phyloP scores from a whole-genome alignment of 2,329 filamentous ascomycete genomes.

The Rutstroemia sp. region DNA sequence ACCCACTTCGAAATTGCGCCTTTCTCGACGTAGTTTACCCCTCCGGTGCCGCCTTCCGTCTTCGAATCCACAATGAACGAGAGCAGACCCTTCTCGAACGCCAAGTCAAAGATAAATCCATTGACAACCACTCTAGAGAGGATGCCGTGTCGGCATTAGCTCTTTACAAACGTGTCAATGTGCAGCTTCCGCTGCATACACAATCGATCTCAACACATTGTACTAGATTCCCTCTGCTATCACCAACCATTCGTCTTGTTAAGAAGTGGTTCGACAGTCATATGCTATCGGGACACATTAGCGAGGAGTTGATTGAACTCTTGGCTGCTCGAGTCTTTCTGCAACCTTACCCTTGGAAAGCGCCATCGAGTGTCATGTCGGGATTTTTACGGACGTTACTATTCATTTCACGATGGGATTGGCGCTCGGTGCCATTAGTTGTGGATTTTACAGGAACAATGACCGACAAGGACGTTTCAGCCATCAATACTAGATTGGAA shows the following conservation, averaged over 20 bases:
- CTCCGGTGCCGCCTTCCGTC: constrained; percentile 65
- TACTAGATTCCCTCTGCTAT: constrained; percentile 73
- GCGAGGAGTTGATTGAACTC: constrained; percentile 77
- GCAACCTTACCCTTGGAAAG: constrained; percentile 70
- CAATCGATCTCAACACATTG: constrained; percentile 75
- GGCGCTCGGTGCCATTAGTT: constrained; percentile 74
- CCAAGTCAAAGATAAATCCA: constrained; percentile 65
- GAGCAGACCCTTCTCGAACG: constrained; percentile 75
- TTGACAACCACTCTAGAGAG: constrained; percentile 58
- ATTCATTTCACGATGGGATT: constrained; percentile 84
- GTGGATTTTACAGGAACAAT: constrained; percentile 67
- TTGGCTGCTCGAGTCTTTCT: constrained; percentile 72
- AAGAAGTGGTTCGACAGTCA: constrained; percentile 89
- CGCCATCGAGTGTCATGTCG: constrained; percentile 67
- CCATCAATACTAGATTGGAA: constrained; percentile 65
- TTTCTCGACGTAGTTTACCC: constrained; percentile 78
- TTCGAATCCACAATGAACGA: constrained; percentile 83
- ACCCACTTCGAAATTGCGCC: constrained; percentile 65
- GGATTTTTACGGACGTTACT: constrained; percentile 77
- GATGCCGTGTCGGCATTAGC: constrained; percentile 63
- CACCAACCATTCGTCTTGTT: constrained; percentile 71
- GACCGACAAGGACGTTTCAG: constrained; percentile 49
- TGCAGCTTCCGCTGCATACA: constrained; percentile 68
- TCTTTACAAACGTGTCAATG: constrained; percentile 62
- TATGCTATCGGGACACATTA: constrained; percentile 68